Evolutionary conservation across 805 yeast species (phyloP), one percentile per base, ranked within the genome.

Genomic region (Metschnikowia sp.): DNA sequence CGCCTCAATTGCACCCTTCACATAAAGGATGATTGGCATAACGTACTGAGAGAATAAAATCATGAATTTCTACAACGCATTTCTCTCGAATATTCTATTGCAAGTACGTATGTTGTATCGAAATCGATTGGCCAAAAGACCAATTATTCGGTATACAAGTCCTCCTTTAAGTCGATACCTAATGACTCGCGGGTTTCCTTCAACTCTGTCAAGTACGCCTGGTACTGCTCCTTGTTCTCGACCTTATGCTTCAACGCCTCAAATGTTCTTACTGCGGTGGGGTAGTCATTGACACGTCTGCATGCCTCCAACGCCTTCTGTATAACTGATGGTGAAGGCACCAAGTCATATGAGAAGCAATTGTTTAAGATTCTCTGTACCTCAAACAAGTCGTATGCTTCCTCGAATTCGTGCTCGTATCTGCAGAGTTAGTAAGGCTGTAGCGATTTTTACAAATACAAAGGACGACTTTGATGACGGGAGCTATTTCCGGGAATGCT

Each of bases 261-360:
- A 63, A 94, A 94, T 48, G 96, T 96, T 77, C 99, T 88, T 59
- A 90, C 94, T 47, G 99, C 99, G 51, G 98, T 91, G 52, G 99
- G 97, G 76, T 88, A 88, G 77, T 94, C 99, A 74, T 94, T 89
- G 59, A 94, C 98, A 76, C 98, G 88, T 84, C 99, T 91, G 61
- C 97, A 91, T 40, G 99, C 99, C 76, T 88, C 84, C 67, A 94
- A 79, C 41, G 99, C 99, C 74, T 86, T 88, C 75, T 88, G 96
- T 65, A 94, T 80, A 54, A 94, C 98, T 53, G 86, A 82, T 58
- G 99, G 99, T 30, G 99, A 92, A 58, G 99, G 99, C 48, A 94
- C 99, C 72, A 94, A 82, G 75, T 94, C 99, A 78, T 94, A 94
- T 12, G 98, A 88, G 78, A 94, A 94, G 73, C 96, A 90, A 78